Conservation (phyloP, 805 yeast species). For the Scheffersomyces stipitis region DNA sequence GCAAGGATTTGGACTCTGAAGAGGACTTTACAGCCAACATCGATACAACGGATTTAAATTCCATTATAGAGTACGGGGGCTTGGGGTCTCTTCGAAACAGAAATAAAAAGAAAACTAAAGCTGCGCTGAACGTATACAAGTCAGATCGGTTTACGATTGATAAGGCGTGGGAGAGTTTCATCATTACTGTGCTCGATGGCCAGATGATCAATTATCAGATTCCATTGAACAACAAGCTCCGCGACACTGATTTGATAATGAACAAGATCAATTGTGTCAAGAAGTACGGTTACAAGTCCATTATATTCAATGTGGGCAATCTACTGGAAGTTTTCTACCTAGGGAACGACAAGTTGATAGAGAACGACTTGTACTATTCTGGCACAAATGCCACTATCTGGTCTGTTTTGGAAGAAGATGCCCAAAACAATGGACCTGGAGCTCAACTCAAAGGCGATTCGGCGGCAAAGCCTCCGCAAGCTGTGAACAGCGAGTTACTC, state of each 20-base stretch:
- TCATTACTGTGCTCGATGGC: conserved; percentile 65
- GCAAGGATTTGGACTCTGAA: conserved; percentile 6
- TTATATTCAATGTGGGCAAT: conserved; percentile 74
- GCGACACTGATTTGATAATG: conserved; percentile 43
- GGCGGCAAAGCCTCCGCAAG: conserved; percentile 12
- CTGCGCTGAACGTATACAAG: neutral
- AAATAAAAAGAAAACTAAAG: conserved; percentile 2
- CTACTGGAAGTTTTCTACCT: conserved; percentile 68
- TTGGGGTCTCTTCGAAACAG: conserved; percentile 20
- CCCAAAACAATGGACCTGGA: conserved; percentile 4
- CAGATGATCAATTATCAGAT: conserved; percentile 58
- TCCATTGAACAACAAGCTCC: conserved; percentile 32
- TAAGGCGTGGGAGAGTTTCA: conserved; percentile 74
- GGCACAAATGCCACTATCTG: conserved; percentile 33
- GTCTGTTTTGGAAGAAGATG: conserved; percentile 17
- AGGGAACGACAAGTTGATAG: conserved; percentile 73
- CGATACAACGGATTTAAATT: conserved; percentile 1
- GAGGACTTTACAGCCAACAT: neutral
- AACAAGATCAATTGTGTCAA: conserved; percentile 60
- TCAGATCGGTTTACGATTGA: conserved; percentile 6
- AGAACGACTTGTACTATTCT: conserved; percentile 51
- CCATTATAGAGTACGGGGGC: conserved; percentile 12
- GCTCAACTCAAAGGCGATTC: conserved; percentile 15
- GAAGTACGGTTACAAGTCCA: conserved; percentile 75
- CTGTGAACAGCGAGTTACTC: conserved; percentile 43